Base-by-base conservation (phyloP, 2,329 filamentous ascomycete species). In the Dothistroma pini region DNA sequence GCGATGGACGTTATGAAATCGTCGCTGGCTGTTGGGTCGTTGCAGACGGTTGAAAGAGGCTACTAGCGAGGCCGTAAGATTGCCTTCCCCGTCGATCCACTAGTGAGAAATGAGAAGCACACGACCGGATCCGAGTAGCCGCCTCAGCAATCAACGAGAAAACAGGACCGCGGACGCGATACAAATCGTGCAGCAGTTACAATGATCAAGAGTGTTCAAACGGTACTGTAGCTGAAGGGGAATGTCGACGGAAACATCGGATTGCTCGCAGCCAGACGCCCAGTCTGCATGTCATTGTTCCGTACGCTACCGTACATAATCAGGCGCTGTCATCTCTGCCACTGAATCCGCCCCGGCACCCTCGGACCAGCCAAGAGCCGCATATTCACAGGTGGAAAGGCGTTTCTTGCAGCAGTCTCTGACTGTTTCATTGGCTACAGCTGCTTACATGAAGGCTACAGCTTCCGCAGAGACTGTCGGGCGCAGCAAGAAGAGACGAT, bases 221-320 rank as follows among this genome's bases (percentile, higher is more conserved):
- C 25, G 25, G 25, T 29, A 2, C 25, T 29, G 34, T 16, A 38
- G 34, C 34, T 11, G 34, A 10, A 38, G 49, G 12, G 49, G 49
- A 53, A 35, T 35, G 29, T 35, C 10, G 21, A 25, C 21, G 48
- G 21, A 51, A 51, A 29, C 48, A 51, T 51, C 48, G 25, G 29
- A n/a, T 29, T 32, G 19, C 29, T 32, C 22, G 19, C 12, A 14
- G 21, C 21, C 48, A 25, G 19, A 21, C 21, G 25, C 19, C 7
- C 21, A 7, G 25, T 50, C 25, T 53, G 51, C 51, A 53, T 53
- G 31, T 53, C 51, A 53, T 53, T 53, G 51, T 35, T 35, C 14
- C n/a, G 12, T 3, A 4, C 21, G 29, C 50, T 35, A n/a, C n/a
- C n/a, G n/a, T n/a, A 35, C 16, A 53, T 53, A 21, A 53, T 35